These are phyloP conservation scores for Phytophthora hybrid DNA, from an alignment of 352 stramenopile genomes.

Conservation along the genomic window DNA sequence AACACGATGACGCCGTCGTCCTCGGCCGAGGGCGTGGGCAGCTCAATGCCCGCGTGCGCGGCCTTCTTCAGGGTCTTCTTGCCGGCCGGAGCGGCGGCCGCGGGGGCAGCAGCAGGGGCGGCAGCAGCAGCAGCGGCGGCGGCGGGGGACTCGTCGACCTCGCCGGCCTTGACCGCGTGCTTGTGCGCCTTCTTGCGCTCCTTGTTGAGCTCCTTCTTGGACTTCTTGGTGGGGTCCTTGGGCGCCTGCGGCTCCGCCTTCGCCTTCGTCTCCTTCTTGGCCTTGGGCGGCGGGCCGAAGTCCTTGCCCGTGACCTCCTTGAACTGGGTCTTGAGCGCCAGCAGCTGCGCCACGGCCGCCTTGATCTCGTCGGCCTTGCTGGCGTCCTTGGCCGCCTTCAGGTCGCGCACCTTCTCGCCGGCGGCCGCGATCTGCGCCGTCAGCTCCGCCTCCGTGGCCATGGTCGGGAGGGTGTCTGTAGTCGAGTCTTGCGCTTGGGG, in stretches of 20 bases:
- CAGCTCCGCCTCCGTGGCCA: slow-evolving; percentile 64
- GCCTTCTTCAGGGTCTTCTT: slow-evolving; percentile 50
- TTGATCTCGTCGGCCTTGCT: slow-evolving; percentile 58
- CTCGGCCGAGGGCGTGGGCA: slow-evolving; percentile 52
- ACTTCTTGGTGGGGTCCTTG: slow-evolving; percentile 73
- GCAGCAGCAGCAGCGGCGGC: slow-evolving; percentile 20
- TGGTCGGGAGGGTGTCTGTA: slow-evolving; percentile 5
- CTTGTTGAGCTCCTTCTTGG: slow-evolving; percentile 92
- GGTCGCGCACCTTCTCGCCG: slow-evolving; percentile 75
- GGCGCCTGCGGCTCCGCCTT: slow-evolving; percentile 23
- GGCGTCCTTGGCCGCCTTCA: slow-evolving; percentile 72
- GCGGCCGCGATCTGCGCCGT: slow-evolving; percentile 67
- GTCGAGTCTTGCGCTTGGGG: slow-evolving; percentile 20
- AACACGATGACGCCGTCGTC: slow-evolving; percentile 73
- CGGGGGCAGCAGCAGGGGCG: slow-evolving; percentile 13
- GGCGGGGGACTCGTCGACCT: slow-evolving; percentile 20
- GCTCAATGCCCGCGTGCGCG: slow-evolving; percentile 43
- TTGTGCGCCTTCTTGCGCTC: slow-evolving; percentile 90
- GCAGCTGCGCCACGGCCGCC: slow-evolving; percentile 60
- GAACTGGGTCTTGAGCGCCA: slow-evolving; percentile 83
- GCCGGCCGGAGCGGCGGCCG: slow-evolving; percentile 2
- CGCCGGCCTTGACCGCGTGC: slow-evolving; percentile 68
- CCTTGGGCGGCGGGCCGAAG: slow-evolving; percentile 68
- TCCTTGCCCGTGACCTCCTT: slow-evolving; percentile 79
- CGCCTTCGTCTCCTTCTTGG: slow-evolving; percentile 75